Percentiles rank a stretch among this genome's conserved stretches.
Conservation (phyloP, 352 stramenopile species). For the Stramenopiles sp. region DNA sequence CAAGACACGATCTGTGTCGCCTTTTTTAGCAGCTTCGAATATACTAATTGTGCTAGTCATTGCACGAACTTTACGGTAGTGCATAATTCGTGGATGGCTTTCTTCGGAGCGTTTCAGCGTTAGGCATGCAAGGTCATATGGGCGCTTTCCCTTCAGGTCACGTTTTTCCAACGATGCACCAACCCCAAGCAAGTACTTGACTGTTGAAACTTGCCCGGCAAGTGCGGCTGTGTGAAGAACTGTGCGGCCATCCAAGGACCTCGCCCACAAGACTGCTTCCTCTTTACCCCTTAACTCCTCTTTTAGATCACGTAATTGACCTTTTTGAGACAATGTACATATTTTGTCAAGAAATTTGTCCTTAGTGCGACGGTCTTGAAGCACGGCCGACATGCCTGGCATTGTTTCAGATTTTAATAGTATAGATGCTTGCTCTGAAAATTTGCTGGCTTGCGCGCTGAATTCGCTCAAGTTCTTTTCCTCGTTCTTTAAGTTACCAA, state of each 20-base stretch:
- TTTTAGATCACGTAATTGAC: not conserved
- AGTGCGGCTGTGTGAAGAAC: not conserved
- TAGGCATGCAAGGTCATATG: not conserved
- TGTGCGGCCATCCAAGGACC: not conserved
- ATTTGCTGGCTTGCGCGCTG: not conserved
- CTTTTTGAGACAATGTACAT: not conserved
- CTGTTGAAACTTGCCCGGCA: not conserved
- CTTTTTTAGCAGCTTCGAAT: not conserved
- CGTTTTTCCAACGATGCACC: not conserved
- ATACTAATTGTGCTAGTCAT: not conserved
- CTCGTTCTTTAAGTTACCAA: no score
- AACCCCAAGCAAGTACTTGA: not conserved
- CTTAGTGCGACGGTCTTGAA: not conserved
- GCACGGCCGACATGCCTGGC: not conserved
- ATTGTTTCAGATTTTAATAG: not conserved
- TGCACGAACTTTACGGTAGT: not conserved
- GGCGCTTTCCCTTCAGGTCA: not conserved
- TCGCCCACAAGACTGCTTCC: not conserved
- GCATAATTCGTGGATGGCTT: not conserved
- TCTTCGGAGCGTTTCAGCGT: not conserved
- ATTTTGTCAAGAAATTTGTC: not conserved
- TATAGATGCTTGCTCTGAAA: not conserved
- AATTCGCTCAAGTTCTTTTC: no score
- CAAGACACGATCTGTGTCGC: not conserved
- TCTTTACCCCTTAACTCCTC: not conserved